A percentile compares a stretch with the other conserved stretches of the same genome.
Evolutionary conservation across 192 early-diverging fungal genomes (phyloP).

Genomic region (Coemansia sp.): DNA sequence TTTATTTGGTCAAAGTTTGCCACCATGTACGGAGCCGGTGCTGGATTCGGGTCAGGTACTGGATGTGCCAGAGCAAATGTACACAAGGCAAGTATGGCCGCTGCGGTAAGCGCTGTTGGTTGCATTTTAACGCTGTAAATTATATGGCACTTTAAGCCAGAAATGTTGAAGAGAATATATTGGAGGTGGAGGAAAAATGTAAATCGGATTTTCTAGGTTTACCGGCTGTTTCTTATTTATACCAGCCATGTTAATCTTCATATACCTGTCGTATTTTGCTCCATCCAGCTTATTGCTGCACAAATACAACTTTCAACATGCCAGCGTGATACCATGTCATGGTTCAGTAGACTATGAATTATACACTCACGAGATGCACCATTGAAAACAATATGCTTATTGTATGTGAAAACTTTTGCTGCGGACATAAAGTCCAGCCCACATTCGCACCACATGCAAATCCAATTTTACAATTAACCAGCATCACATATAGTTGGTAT

Average conservation of each 20-base stretch:
- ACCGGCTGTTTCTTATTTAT: not conserved
- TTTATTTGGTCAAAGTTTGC: conserved; percentile 3
- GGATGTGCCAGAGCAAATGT: not conserved
- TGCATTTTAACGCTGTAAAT: not conserved
- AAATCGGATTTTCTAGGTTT: not conserved
- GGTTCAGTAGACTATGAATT: not conserved
- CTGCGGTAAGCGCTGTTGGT: not conserved
- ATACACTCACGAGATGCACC: not conserved
- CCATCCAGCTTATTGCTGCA: not conserved
- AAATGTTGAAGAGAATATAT: not conserved
- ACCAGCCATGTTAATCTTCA: not conserved
- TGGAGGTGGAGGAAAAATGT: not conserved
- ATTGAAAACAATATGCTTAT: not conserved
- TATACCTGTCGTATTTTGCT: not conserved
- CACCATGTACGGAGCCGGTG: conserved; percentile 9
- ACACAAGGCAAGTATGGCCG: conserved; percentile 3
- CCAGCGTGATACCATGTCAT: not conserved
- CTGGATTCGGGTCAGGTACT: conserved; percentile 8
- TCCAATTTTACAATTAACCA: not conserved
- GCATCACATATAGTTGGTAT: not conserved
- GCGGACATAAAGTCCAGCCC: not conserved
- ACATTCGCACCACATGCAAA: not conserved
- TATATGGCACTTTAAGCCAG: not conserved
- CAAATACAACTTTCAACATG: not conserved
- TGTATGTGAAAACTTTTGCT: not conserved